These are phyloP conservation scores for Colletotrichum lentis DNA, from an alignment of 2,329 filamentous ascomycete genomes.

Conservation along the genomic window DNA sequence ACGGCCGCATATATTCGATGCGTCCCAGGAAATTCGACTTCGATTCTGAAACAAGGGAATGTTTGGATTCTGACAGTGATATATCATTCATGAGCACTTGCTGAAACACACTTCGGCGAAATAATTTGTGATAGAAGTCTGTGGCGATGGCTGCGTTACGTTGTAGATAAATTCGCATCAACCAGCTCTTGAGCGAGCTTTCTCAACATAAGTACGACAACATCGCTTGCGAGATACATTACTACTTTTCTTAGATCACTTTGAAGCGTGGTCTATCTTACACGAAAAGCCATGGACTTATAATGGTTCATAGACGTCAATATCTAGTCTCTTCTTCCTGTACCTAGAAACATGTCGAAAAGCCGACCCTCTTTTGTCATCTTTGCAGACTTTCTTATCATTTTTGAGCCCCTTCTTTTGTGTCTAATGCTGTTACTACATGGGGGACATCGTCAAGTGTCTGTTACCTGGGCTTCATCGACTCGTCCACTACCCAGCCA, in stretches of 20 bases:
- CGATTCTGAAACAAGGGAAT: neutral
- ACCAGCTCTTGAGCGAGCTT: too few species aligned
- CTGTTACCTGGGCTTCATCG: neutral
- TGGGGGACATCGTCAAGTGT: accelerated
- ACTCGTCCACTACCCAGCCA: neutral
- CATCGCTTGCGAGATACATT: too few species aligned
- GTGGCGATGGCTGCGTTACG: too few species aligned
- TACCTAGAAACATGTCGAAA: neutral
- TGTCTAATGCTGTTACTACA: neutral
- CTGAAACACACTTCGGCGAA: too few species aligned
- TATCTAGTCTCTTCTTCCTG: neutral
- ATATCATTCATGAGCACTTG: too few species aligned
- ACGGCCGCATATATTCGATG: neutral
- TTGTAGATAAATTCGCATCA: too few species aligned
- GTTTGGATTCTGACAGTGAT: too few species aligned
- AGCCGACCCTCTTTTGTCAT: neutral
- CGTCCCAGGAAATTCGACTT: neutral
- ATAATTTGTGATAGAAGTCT: too few species aligned
- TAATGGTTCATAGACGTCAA: neutral
- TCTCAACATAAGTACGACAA: too few species aligned
- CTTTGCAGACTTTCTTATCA: neutral
- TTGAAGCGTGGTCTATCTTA: too few species aligned
- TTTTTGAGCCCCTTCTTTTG: neutral
- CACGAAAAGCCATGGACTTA: too few species aligned
- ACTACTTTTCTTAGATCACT: neutral